These are phyloP conservation scores for Tolypocladium paradoxum DNA, from an alignment of 2,329 filamentous ascomycete species.

Conservation along the genomic window DNA sequence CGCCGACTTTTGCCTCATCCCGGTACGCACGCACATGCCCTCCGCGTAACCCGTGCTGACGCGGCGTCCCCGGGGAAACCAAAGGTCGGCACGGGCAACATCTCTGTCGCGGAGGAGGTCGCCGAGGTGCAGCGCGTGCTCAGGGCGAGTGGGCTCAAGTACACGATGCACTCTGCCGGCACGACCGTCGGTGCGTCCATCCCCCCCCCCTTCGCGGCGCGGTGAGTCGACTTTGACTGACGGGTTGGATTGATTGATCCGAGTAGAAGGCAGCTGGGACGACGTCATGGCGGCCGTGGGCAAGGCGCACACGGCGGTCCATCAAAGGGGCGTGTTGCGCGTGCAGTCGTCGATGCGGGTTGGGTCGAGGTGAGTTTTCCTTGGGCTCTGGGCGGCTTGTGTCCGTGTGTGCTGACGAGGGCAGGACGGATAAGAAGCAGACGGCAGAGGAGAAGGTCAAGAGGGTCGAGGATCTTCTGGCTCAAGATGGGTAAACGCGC, in stretches of 20 bases:
- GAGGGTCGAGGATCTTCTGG: constrained; percentile 42
- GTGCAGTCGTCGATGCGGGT: constrained; percentile 85
- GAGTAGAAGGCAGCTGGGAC: constrained; percentile 82
- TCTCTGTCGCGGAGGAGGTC: constrained; percentile 72
- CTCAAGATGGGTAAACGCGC: constrained; percentile 5
- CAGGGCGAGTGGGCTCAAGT: constrained; percentile 67
- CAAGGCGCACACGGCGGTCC: constrained; percentile 72
- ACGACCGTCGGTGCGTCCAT: constrained; percentile 72
- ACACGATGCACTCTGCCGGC: constrained; percentile 86
- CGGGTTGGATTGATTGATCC: too few species aligned
- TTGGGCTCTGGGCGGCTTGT: too few species aligned
- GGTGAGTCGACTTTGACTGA: too few species aligned
- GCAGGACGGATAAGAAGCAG: constrained; percentile 76
- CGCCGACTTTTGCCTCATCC: constrained; percentile 86
- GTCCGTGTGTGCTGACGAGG: constrained; percentile 2
- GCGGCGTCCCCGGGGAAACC: neutral
- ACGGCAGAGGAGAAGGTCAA: constrained; percentile 70
- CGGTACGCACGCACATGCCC: constrained; percentile 35
- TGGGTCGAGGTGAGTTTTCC: constrained; percentile 54
- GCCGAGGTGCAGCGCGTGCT: constrained; percentile 82
- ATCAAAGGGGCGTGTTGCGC: constrained; percentile 64
- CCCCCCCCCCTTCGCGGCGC: neutral
- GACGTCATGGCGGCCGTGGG: constrained; percentile 76
- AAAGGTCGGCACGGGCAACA: constrained; percentile 67
- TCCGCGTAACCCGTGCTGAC: neutral